Base-by-base conservation (phyloP, 1,139 yeast species). In the Scheffersomyces quercinus region DNA sequence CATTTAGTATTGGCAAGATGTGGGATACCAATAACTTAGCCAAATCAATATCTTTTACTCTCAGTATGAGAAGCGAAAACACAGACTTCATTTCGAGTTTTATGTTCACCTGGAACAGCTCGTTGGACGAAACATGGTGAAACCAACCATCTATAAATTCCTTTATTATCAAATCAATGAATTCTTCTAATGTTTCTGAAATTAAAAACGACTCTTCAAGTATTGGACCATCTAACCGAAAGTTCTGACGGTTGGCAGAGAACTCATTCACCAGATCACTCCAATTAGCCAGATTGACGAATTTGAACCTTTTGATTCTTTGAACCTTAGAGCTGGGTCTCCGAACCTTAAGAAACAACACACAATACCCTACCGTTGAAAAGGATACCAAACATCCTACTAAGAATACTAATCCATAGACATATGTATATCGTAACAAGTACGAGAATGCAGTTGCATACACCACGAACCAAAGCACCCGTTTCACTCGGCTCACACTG, bases 61-160 rank as follows among this genome's bases (percentile, higher is more conserved):
- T 64, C 29, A 40, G 41, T 3, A 36, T 30, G 5, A 88, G 48
- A 14, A 64, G 63, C 6, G 52, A 53, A 1, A 81, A 58, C 0
- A 80, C 77, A 2, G 54, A 49, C 8, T 76, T 67, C 28, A 90
- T 58, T 41, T 82, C 79, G 0, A 57, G 42, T 35, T 73, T 76
- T 4, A 89, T 69, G 32, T 77, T 76, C 2, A 75, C 71, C 5
- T 83, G 80, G 52, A 90, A 87, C 4, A 73, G 55, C 1, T 63
- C 50, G 39, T 79, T 76, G 0, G 59, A 45, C 0, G 87, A 76
- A 6, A 85, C 73, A 12, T 66, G 65, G 3, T 56, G 49, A 54
- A 70, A 88, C 97, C 97, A 90, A 3, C 79, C 60, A 36, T 66
- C 60, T 1, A 90, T 73, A 59, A 86, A 89, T 50, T 83, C 86